phyloP scores from a whole-genome alignment of 768 basidiomycete genomes.

The Russula earlei region DNA sequence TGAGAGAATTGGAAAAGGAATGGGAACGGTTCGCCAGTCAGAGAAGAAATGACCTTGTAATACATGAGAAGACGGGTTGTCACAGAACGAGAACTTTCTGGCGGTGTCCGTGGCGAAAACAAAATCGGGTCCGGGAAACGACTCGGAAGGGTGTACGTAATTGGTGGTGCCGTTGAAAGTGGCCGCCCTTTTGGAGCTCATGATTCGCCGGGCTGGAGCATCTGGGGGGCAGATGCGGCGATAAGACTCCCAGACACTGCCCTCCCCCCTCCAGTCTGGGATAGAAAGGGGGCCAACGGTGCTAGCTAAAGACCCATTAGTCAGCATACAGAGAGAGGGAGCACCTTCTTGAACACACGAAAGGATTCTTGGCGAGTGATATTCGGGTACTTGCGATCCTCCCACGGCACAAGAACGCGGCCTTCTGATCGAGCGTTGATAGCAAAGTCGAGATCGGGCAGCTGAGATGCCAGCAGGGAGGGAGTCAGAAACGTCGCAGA shows the following conservation, averaged over 20 bases:
- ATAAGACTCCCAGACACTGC: slow-evolving; percentile 90
- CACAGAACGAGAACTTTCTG: slow-evolving; percentile 69
- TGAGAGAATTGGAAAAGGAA: slow-evolving; percentile 89
- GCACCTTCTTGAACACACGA: slow-evolving; percentile 25
- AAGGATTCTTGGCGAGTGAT: slow-evolving; percentile 38
- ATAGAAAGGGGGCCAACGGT: slow-evolving; percentile 44
- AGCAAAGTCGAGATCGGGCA: slow-evolving; percentile 92
- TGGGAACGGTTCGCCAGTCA: slow-evolving; percentile 85
- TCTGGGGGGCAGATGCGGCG: slow-evolving; percentile 81
- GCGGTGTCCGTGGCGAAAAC: slow-evolving; percentile 53
- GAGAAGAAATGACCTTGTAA: slow-evolving; percentile 95
- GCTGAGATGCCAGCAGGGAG: slow-evolving; percentile 30
- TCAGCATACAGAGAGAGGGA: background rate
- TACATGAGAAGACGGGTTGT: slow-evolving; percentile 72
- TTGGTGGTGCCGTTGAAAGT: slow-evolving; percentile 27
- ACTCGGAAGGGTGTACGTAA: slow-evolving; percentile 24
- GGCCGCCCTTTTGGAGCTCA: slow-evolving; percentile 58
- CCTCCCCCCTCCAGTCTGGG: slow-evolving; percentile 78
- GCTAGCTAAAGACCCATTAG: slow-evolving; percentile 30
- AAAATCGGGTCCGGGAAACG: slow-evolving; percentile 45
- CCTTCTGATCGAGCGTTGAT: slow-evolving; percentile 93
- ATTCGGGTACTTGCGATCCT: slow-evolving; percentile 66
- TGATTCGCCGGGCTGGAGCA: slow-evolving; percentile 73
- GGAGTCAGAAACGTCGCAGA: background rate
- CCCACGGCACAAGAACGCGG: slow-evolving; percentile 89